Evolutionary conservation across 768 basidiomycete genomes (phyloP).

Genomic region (Tulasnella sp.): DNA sequence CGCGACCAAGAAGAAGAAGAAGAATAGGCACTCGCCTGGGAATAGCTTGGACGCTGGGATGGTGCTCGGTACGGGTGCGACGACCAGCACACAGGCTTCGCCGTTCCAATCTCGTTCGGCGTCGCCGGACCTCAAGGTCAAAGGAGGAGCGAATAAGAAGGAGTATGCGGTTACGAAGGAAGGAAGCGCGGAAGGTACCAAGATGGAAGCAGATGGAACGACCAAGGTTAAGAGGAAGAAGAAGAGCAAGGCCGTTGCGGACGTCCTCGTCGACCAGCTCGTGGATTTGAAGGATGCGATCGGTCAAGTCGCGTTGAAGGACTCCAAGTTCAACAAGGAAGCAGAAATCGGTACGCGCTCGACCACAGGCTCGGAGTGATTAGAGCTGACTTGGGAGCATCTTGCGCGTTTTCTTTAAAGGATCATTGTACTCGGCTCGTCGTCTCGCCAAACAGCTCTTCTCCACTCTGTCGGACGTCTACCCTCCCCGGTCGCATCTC

Average conservation of each 20-base stretch:
- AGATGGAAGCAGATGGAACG: background rate
- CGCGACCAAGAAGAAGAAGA: slow-evolving; percentile 30
- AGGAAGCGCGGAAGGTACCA: background rate
- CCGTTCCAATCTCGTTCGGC: slow-evolving; percentile 8
- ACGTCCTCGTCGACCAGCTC: slow-evolving; percentile 63
- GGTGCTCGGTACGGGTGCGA: background rate
- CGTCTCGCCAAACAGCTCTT: slow-evolving; percentile 63
- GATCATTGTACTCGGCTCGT: slow-evolving; percentile 51
- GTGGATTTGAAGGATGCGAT: slow-evolving; percentile 45
- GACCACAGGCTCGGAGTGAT: background rate
- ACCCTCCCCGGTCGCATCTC: slow-evolving; percentile 53
- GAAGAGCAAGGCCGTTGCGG: slow-evolving; percentile 44
- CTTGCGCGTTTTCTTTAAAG: background rate
- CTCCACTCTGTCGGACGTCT: slow-evolving; percentile 48
- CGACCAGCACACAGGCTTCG: background rate
- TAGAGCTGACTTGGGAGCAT: background rate
- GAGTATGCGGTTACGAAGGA: background rate
- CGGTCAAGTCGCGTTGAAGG: slow-evolving; percentile 61
- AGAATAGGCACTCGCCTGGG: background rate
- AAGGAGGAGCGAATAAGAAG: slow-evolving; percentile 5
- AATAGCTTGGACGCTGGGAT: background rate
- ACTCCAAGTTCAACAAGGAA: slow-evolving; percentile 51
- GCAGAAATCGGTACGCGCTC: slow-evolving; percentile 41
- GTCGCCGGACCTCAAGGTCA: slow-evolving; percentile 9
- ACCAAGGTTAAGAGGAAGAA: slow-evolving; percentile 14